Evolutionary conservation across 2,329 filamentous ascomycete genomes (phyloP).

Genomic region (Apiospora koreana): DNA sequence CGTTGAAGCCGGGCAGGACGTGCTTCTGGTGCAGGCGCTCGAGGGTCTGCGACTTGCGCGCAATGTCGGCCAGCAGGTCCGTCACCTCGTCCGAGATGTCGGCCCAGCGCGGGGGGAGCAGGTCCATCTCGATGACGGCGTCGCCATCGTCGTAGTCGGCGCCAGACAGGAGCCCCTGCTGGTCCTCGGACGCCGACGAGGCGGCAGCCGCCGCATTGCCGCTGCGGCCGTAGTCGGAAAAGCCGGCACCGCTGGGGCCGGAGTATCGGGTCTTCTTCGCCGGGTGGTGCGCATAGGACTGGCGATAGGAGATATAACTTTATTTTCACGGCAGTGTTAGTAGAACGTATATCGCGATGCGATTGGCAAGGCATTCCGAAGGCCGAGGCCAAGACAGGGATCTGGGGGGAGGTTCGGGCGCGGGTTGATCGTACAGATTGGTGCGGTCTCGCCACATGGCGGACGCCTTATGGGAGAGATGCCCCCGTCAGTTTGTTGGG

Average conservation of each 20-base stretch:
- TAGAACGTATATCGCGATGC: not conserved
- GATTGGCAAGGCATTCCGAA: not conserved
- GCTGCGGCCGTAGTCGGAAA: constrained; percentile 60
- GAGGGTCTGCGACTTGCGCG: constrained; percentile 78
- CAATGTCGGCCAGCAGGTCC: constrained; percentile 77
- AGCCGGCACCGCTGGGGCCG: constrained; percentile 56
- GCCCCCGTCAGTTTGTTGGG: constrained; percentile 23
- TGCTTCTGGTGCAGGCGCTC: constrained; percentile 97
- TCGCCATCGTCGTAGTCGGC: constrained; percentile 87
- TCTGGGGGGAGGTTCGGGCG: constrained; percentile 9
- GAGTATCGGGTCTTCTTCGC: constrained; percentile 76
- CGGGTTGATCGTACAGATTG: constrained; percentile 72
- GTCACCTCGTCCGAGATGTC: constrained; percentile 93
- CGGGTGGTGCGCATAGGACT: constrained; percentile 96
- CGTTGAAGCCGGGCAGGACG: constrained; percentile 93
- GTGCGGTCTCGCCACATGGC: constrained; percentile 99
- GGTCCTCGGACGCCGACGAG: constrained; percentile 46
- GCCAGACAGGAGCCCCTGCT: constrained; percentile 80
- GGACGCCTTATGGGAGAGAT: constrained; percentile 45
- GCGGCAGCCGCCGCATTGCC: constrained; percentile 37
- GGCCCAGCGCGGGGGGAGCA: constrained; percentile 92
- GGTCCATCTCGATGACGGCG: constrained; percentile 96
- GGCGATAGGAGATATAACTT: constrained; percentile 99
- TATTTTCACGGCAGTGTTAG: constrained; percentile 16
- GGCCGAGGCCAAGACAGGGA: not conserved